These are phyloP conservation scores for Pichia sp. DNA, from an alignment of 1,139 yeast genomes.

Conservation along the genomic window DNA sequence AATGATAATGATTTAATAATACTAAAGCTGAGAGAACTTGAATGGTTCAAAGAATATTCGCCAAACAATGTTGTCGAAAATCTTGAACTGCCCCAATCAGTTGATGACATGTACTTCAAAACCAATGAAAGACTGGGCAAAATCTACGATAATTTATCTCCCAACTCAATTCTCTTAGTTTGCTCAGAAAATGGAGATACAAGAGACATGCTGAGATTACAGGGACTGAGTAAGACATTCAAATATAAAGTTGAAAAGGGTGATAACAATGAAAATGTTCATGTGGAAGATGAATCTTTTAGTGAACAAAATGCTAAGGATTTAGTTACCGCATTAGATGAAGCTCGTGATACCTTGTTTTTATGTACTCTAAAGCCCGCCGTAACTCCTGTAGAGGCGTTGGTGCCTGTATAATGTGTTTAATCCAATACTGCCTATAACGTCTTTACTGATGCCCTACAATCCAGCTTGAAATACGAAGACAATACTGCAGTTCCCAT, in stretches of 20 bases:
- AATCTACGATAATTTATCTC: slow-evolving; percentile 50
- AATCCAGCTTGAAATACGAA: not conserved
- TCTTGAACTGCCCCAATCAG: slow-evolving; percentile 17
- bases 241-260: slow-evolving; percentile 36
- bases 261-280: slow-evolving; percentile 24
- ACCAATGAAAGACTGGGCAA: slow-evolving; percentile 41
- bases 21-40: slow-evolving; percentile 55
- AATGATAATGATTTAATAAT: slow-evolving; percentile 43
- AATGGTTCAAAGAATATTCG: slow-evolving; percentile 31
- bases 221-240: slow-evolving; percentile 35
- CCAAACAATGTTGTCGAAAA: slow-evolving; percentile 14
- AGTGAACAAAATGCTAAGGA: slow-evolving; percentile 49
- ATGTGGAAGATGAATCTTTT: slow-evolving; percentile 33
- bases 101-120: slow-evolving; percentile 26
- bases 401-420: not conserved
- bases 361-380: slow-evolving; percentile 38
- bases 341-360: slow-evolving; percentile 52
- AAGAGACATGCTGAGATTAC: slow-evolving; percentile 43
- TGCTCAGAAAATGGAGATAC: slow-evolving; percentile 62
- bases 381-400: not conserved
- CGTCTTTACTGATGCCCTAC: not conserved
- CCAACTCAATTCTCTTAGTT: slow-evolving; percentile 53
- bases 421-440: not conserved
- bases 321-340: slow-evolving; percentile 36
- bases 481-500: not conserved